Evolutionary conservation across 106 monocot species (phyloP), one percentile per base, ranked within the genome.

Genomic region (Apostasia ramifera): DNA sequence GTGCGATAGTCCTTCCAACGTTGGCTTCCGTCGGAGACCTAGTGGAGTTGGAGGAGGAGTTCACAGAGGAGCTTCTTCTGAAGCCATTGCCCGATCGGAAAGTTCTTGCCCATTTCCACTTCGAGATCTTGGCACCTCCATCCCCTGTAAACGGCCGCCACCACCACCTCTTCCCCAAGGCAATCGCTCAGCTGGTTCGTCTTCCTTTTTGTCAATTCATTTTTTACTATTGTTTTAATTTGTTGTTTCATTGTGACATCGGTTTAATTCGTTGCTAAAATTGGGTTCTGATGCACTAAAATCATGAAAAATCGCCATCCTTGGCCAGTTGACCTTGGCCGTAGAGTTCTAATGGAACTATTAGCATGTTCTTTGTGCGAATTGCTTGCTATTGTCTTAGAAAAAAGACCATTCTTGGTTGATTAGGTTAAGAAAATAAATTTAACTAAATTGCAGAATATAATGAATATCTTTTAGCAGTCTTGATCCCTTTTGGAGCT

Each of bases 161-260:
- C 72, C 97, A 97, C 59, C 80, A 72, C 52, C 66, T 97, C 73
- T 97, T 97, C 80, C 95, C 95, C 73, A 97, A 95, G 79, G 83
- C 92, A 66, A 86, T 92, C 59, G 79, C 92, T 7, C 95, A 97
- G 76, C 73, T 97, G 83, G 95, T 91, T 65, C 8, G 65, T 4
- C 7, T 65, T 65, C 12, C 2, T 40, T 41, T 38, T 60, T 8
- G 6, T 60, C 41, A 48, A 48, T 4, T 2, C 37, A 6, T n/a
- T 40, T 62, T 4, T 12, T 13, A 1, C 13, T 48, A 26, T 43
- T 26, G 43, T 1, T 9, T 14, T n/a, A 37, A 26, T 65, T 49
- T 65, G 7, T 47, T 65, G 37, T 65, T 59, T 48, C 26, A 4
- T 8, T 48, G 3, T 15, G 65, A 3, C 48, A 65, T 26, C 9